These are phyloP conservation scores for Clarireedia monteithiana DNA, from an alignment of 2,329 filamentous ascomycete species.

Conservation along the genomic window DNA sequence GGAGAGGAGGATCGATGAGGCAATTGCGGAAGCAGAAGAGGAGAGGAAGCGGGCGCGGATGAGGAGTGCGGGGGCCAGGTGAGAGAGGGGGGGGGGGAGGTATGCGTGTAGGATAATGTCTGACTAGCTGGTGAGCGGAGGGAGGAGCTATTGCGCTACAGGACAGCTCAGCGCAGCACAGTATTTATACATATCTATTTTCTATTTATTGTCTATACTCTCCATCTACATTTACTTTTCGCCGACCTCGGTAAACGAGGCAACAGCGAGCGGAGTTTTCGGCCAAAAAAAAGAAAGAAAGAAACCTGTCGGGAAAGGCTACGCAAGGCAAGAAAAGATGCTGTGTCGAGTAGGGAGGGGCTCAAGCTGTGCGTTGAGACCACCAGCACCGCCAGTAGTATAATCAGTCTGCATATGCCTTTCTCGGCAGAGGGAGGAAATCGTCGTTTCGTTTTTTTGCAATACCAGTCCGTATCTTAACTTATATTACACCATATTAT, in stretches of 20 bases:
- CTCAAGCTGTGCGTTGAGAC: background rate
- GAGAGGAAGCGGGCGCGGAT: conserved; percentile 8
- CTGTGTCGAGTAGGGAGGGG: background rate
- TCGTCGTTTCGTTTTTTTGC: too few species aligned
- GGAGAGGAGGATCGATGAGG: conserved; percentile 26
- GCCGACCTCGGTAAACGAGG: background rate
- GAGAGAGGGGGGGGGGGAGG: too few species aligned
- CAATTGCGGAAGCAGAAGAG: conserved; percentile 24
- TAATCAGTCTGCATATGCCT: background rate
- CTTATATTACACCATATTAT: too few species aligned
- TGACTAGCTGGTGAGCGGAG: too few species aligned
- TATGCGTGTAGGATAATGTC: background rate
- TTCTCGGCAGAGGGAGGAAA: background rate
- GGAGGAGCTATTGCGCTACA: too few species aligned
- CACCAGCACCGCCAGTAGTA: background rate
- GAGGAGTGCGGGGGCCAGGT: background rate
- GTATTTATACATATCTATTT: background rate
- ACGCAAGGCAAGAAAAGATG: too few species aligned
- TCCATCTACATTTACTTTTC: background rate
- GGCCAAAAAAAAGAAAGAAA: background rate
- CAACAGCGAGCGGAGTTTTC: background rate
- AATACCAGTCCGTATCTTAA: too few species aligned
- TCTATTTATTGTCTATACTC: background rate
- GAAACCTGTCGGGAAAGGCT: too few species aligned
- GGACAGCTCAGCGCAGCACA: background rate